Base-by-base conservation (phyloP, 352 stramenopile genomes). In the Pythium sukuiense region DNA sequence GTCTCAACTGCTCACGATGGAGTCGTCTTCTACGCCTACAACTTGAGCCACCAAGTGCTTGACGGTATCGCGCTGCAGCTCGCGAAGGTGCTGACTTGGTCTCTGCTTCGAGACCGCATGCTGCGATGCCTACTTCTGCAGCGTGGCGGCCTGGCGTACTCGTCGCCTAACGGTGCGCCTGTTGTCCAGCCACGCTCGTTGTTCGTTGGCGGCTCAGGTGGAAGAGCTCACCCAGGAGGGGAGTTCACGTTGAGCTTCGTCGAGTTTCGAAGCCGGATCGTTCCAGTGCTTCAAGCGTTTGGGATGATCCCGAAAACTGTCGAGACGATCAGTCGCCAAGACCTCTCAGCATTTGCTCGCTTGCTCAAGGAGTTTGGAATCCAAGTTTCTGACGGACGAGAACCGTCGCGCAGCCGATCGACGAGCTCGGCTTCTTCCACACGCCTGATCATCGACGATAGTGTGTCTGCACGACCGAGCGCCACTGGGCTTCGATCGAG, bases 11-110 rank as follows among this genome's bases (percentile, higher is more conserved):
- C 74, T 8, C 73, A 54, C n/a, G 81, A 75, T 32, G 86, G 86
- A 0, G 46, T 95, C 27, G 70, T 70, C 0, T 66, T 90, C 20
- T 90, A 87, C 53, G 86, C 77, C 50, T 95, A 95, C 73, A 95
- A 95, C 58, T 83, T 93, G 76, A 91, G 85, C 45, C 63, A 69
- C 1, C 69, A 76, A 46, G 68, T 93, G 14, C 67, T 89, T 16
- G 86, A 95, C 24, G 72, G 70, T 2, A 64, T 95, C 27, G 61
- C 81, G 3, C 73, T 79, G 8, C 73, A 89, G 43, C 57, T 88
- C 9, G 76, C 84, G 9, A 74, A 80, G 12, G 69, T 91, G 43
- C 55, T 91, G 26, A 95, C 84, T 27, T 95, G 86, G 86, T 83
- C 59, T n/a, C 71, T 81, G 54, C 75, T 95, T 59, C 84, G 86